These are phyloP conservation scores for Ophiocordyceps robertsii DNA, from an alignment of 2,329 filamentous ascomycete genomes.

Conservation along the genomic window DNA sequence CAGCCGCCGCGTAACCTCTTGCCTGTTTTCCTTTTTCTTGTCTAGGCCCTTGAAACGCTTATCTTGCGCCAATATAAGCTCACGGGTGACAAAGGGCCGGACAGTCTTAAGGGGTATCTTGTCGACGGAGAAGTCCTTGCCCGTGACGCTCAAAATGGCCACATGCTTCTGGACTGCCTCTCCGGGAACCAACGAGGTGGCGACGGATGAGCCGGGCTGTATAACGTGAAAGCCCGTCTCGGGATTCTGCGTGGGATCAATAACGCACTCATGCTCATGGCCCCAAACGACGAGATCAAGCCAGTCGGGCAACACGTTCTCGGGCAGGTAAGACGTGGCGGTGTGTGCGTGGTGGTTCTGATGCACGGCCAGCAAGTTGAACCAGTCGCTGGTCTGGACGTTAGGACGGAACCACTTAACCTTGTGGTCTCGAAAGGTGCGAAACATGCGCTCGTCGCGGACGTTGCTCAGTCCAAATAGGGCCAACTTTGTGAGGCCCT, in stretches of 20 bases:
- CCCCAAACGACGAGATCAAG: conserved; percentile 91
- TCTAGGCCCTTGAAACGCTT: conserved; percentile 65
- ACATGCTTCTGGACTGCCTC: conserved; percentile 89
- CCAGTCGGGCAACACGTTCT: conserved; percentile 84
- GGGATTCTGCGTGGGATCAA: conserved; percentile 69
- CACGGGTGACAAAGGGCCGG: conserved; percentile 76
- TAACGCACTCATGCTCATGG: conserved; percentile 91
- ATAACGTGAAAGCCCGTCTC: conserved; percentile 92
- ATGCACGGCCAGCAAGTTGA: conserved; percentile 89
- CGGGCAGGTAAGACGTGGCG: conserved; percentile 84
- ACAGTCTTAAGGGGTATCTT: conserved; percentile 78
- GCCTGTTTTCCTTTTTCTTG: conserved; percentile 69
- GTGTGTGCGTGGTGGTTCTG: conserved; percentile 93
- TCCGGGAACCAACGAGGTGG: conserved; percentile 79
- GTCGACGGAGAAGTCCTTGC: conserved; percentile 67
- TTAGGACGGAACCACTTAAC: conserved; percentile 87
- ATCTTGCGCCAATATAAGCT: conserved; percentile 66
- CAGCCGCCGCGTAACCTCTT: conserved; percentile 64
- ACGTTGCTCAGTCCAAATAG: conserved; percentile 94
- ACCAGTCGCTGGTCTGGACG: conserved; percentile 76
- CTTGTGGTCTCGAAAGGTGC: conserved; percentile 83
- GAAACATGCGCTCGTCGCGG: conserved; percentile 84
- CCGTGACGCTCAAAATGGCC: conserved; percentile 70
- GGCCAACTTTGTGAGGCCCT: conserved; percentile 83
- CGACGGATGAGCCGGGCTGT: conserved; percentile 92